Conservation (phyloP, 1,139 yeast species). For the Suhomyces anneliseae region DNA sequence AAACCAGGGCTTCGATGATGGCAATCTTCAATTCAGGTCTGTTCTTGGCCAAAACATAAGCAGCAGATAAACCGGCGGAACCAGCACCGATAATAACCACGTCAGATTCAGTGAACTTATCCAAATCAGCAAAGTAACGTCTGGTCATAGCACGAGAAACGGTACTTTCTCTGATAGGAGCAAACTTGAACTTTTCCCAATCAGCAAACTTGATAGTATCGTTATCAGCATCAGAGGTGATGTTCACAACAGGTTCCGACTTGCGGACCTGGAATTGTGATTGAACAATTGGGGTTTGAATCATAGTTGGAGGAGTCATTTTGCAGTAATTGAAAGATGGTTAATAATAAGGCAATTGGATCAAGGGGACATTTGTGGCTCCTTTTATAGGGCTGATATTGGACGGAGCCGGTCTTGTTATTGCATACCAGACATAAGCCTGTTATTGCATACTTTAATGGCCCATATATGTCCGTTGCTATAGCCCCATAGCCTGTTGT, state of each 20-base stretch:
- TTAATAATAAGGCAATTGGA: too few species aligned
- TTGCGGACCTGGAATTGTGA: conserved; percentile 5
- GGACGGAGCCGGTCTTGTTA: too few species aligned
- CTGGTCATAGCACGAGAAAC: conserved; percentile 84
- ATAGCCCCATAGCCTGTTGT: not conserved
- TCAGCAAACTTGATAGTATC: conserved; percentile 39
- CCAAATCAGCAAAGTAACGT: conserved; percentile 72
- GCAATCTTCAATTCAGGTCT: conserved; percentile 79
- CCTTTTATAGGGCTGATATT: too few species aligned
- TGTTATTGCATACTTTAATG: not conserved
- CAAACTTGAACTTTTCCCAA: conserved; percentile 68
- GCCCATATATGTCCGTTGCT: not conserved
- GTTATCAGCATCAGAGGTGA: conserved; percentile 16
- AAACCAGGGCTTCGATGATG: conserved; percentile 69
- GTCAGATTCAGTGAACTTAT: conserved; percentile 73
- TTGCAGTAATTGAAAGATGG: not conserved
- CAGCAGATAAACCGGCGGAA: conserved; percentile 75
- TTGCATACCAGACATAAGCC: not conserved
- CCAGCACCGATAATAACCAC: conserved; percentile 80
- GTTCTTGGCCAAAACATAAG: conserved; percentile 68
- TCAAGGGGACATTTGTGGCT: too few species aligned
- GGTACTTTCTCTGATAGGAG: conserved; percentile 75
- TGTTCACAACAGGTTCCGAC: conserved; percentile 4
- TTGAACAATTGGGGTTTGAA: conserved; percentile 25
- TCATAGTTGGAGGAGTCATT: conserved; percentile 41